Conservation (phyloP, 495 filamentous ascomycete species). For the Chaetomium tenue region DNA sequence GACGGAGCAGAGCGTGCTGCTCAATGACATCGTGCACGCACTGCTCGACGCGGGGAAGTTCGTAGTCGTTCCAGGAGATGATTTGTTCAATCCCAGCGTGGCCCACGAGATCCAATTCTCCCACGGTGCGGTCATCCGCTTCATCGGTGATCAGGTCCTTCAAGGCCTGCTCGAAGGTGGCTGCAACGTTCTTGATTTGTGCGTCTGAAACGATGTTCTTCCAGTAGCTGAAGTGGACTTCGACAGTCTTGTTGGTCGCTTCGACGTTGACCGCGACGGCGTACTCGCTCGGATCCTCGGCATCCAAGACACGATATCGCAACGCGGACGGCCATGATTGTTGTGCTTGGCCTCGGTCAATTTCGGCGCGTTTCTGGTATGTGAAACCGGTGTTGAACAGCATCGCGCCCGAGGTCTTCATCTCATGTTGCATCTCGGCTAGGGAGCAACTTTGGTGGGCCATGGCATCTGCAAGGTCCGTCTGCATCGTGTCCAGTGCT, state of each 20-base stretch:
- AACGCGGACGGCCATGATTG: slow-evolving; percentile 15
- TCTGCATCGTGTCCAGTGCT: slow-evolving; percentile 28
- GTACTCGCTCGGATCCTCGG: slow-evolving; percentile 59
- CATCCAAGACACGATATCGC: slow-evolving; percentile 24
- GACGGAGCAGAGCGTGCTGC: slow-evolving; percentile 46
- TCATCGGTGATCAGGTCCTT: slow-evolving; percentile 38
- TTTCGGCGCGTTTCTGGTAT: slow-evolving; percentile 25
- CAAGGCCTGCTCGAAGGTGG: slow-evolving; percentile 48
- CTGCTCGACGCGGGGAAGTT: slow-evolving; percentile 28
- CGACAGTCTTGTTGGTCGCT: slow-evolving; percentile 44
- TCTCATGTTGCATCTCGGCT: slow-evolving; percentile 43
- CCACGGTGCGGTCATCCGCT: slow-evolving; percentile 26
- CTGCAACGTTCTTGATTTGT: slow-evolving; percentile 51
- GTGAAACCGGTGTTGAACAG: slow-evolving; percentile 42
- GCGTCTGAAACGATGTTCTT: slow-evolving; percentile 39
- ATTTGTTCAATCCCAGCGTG: slow-evolving; percentile 18
- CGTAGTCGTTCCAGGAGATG: slow-evolving; percentile 25
- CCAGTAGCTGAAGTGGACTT: slow-evolving; percentile 58
- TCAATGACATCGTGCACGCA: slow-evolving; percentile 53
- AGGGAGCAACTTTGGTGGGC: slow-evolving; percentile 45
- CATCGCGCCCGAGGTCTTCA: slow-evolving; percentile 19
- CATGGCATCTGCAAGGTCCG: slow-evolving; percentile 36
- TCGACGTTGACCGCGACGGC: slow-evolving; percentile 57
- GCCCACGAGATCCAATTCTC: slow-evolving; percentile 28
- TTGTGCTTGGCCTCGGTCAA: neutral